Base-by-base conservation (phyloP, 2,329 filamentous ascomycete genomes). In the Ceratocystis cubensis region DNA sequence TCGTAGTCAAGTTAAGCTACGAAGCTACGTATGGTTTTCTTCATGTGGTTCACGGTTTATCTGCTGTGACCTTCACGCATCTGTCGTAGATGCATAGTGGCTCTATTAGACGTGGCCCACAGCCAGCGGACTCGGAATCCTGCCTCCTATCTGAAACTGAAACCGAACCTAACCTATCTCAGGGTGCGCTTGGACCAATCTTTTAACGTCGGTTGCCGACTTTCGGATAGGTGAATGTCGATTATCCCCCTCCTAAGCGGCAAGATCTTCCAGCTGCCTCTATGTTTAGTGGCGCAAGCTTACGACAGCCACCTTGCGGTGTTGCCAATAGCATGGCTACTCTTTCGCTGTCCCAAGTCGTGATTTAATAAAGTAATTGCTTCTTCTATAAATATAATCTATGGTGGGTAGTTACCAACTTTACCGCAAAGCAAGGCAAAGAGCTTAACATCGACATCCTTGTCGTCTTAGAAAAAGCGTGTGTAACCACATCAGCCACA, bases 141-240 rank as follows among this genome's bases (percentile, higher is more conserved):
- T 41, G 37, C 37, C 37, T 50, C 7, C 17, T 20, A 22, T 50
- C 20, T 50, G 48, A 50, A 50, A 25, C 48, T 50, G 37, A 41
- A 41, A 41, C 37, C 10, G 3, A 41, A 41, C 20, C 20, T 10
- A 50, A n/a, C n/a, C 22, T n/a, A 10, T 10, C 20, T 22, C 15
- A 50, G 10, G 48, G 22, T 20, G n/a, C 48, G 1, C 48, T 50
- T 10, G 22, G 48, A 2, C 48, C 48, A 50, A 22, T 22, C 46
- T 48, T n/a, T n/a, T 48, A 48, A 48, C 20, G 17, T 22, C 17
- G 22, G 48, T 50, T 50, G n/a, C 22, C 48, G 10, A 20, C 48
- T 50, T 50, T 50, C 48, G 48, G 48, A 50, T 50, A 50, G n/a
- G 48, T 20, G 48, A 50, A 50, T 50, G 48, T 25, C 48, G 48